phyloP scores from a whole-genome alignment of 2,329 filamentous ascomycete genomes.

The Dactylellina haptotyla region DNA sequence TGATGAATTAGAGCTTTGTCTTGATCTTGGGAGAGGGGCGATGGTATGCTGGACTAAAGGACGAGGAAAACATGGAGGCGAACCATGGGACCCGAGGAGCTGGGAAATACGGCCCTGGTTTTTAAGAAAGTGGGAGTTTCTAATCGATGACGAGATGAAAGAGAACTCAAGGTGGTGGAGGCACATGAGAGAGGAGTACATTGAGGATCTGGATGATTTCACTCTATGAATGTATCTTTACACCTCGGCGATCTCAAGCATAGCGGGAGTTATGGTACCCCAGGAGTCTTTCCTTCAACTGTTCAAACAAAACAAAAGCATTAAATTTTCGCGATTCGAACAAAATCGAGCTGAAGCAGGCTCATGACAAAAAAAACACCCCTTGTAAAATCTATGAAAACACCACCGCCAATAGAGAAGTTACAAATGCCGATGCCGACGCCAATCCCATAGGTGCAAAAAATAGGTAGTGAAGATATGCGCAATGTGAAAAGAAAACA shows the following conservation, averaged over 20 bases:
- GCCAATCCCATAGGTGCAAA: too few relatives aligned
- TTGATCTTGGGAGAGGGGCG: constrained; percentile 30
- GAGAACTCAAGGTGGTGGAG: constrained; percentile 47
- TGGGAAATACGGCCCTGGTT: constrained; percentile 49
- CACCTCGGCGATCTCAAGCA: too few relatives aligned
- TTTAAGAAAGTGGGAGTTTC: constrained; percentile 25
- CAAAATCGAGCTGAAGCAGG: too few relatives aligned
- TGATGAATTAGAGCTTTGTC: constrained; percentile 37
- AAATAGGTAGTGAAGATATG: too few relatives aligned
- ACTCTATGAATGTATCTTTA: background rate
- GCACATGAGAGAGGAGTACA: constrained; percentile 13
- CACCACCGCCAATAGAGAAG: too few relatives aligned
- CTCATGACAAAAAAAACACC: too few relatives aligned
- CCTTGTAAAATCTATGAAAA: too few relatives aligned
- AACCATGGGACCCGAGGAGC: constrained; percentile 44
- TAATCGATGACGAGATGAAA: constrained; percentile 35
- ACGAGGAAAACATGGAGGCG: constrained; percentile 24
- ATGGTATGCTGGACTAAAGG: constrained; percentile 44
- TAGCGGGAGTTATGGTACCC: too few relatives aligned
- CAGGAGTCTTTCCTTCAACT: too few relatives aligned
- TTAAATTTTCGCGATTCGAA: too few relatives aligned
- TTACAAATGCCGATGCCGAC: too few relatives aligned
- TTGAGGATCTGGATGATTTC: constrained; percentile 13
- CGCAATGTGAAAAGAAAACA: background rate
- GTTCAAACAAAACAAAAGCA: too few relatives aligned